phyloP scores from a whole-genome alignment of 1,139 yeast species.

The Yamadazyma blattariae region DNA sequence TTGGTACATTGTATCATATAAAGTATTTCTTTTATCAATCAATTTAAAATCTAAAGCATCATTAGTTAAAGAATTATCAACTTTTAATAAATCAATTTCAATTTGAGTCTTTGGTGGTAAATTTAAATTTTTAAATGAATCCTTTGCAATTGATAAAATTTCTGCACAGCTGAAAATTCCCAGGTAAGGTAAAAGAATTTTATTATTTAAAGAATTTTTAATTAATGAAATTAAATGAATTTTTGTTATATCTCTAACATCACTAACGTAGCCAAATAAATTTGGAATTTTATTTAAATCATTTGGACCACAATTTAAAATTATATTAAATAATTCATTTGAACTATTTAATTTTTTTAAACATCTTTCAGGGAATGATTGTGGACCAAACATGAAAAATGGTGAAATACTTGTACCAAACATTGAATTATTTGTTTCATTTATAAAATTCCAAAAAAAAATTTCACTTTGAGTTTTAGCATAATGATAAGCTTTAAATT shows the following conservation, averaged over 20 bases:
- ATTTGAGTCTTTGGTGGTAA: slow-evolving; percentile 11
- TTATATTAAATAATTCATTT: slow-evolving; percentile 28
- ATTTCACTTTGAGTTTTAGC: slow-evolving; percentile 49
- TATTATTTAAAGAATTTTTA: slow-evolving; percentile 14
- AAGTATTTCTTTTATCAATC: slow-evolving; percentile 23
- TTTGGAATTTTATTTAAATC: slow-evolving; percentile 16
- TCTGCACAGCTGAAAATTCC: slow-evolving; percentile 35
- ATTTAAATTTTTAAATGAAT: slow-evolving; percentile 7
- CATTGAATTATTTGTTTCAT: slow-evolving; percentile 17
- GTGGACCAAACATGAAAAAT: slow-evolving; percentile 46
- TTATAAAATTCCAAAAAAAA: slow-evolving; percentile 44
- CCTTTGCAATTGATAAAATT: slow-evolving; percentile 24
- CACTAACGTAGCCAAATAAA: slow-evolving; percentile 26
- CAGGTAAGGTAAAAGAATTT: slow-evolving; percentile 37
- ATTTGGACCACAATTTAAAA: slow-evolving; percentile 15
- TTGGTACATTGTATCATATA: slow-evolving; percentile 36
- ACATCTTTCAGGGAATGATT: slow-evolving; percentile 30
- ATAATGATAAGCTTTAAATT: slow-evolving; percentile 21
- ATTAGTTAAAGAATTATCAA: slow-evolving; percentile 11
- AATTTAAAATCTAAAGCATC: slow-evolving; percentile 25
- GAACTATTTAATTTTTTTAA: slow-evolving; percentile 39
- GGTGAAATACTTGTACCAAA: slow-evolving; percentile 45
- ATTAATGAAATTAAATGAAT: slow-evolving; percentile 42
- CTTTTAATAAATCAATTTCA: slow-evolving; percentile 7
- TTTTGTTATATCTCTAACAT: slow-evolving; percentile 52